A percentile compares a stretch with the other conserved stretches of the same genome.
phyloP scores from a whole-genome alignment of 441 rosid species.

The Lepidium campestre region DNA sequence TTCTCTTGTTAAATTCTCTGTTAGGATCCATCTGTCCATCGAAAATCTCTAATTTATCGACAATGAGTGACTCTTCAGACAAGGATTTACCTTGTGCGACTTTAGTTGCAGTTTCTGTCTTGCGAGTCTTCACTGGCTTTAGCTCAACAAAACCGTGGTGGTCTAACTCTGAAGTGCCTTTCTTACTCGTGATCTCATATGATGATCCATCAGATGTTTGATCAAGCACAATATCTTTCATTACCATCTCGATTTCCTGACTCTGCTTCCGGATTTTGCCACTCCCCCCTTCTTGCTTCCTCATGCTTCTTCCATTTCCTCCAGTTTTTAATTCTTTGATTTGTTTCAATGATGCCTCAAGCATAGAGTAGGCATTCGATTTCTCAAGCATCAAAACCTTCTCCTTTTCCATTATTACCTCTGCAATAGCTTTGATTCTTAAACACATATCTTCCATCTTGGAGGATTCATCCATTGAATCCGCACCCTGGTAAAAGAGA shows the following conservation, averaged over 20 bases:
- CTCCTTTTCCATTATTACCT: slow-evolving; percentile 41
- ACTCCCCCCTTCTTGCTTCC: slow-evolving; percentile 42
- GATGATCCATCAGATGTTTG: slow-evolving; percentile 84
- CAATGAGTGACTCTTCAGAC: slow-evolving; percentile 62
- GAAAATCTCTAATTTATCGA: slow-evolving; percentile 68
- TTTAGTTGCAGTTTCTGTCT: slow-evolving; percentile 17
- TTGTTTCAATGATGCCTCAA: slow-evolving; percentile 52
- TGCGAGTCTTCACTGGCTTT: slow-evolving; percentile 25
- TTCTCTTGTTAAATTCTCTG: slow-evolving; percentile 57
- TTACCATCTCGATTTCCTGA: slow-evolving; percentile 54
- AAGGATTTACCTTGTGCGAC: slow-evolving; percentile 47
- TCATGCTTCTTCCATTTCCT: slow-evolving; percentile 44
- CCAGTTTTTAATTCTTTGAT: slow-evolving; percentile 43
- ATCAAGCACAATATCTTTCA: slow-evolving; percentile 94
- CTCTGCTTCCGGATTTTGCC: slow-evolving; percentile 31
- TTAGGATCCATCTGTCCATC: slow-evolving; percentile 51
- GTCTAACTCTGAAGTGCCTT: slow-evolving; percentile 48
- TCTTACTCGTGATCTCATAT: slow-evolving; percentile 54
- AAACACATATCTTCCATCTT: slow-evolving; percentile 50
- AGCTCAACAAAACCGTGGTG: slow-evolving; percentile 48
- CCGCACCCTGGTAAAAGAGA: slow-evolving; percentile 39
- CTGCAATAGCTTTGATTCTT: slow-evolving; percentile 61
- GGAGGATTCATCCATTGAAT: slow-evolving; percentile 19
- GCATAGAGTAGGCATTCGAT: slow-evolving; percentile 43
- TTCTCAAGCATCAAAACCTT: slow-evolving; percentile 39